Conservation (phyloP, 2,329 filamentous ascomycete species). For the Chrysosporium keratinophilum region DNA sequence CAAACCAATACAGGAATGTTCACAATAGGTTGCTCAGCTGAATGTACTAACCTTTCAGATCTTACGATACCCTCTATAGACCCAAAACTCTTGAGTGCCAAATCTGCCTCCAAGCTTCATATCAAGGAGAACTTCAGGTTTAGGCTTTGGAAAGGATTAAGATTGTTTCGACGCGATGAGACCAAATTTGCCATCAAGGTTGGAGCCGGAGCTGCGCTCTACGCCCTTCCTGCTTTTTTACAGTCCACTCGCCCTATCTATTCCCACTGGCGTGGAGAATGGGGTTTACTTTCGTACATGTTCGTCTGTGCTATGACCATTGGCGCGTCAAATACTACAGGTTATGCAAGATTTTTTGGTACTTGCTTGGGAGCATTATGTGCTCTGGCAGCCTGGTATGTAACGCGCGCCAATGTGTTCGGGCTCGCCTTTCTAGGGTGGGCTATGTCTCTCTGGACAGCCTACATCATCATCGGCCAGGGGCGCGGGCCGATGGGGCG, state of each 20-base stretch:
- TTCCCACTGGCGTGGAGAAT: slow-evolving; percentile 84
- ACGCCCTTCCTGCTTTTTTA: slow-evolving; percentile 81
- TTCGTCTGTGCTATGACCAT: slow-evolving; percentile 97
- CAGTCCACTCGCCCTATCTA: slow-evolving; percentile 68
- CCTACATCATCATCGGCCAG: slow-evolving; percentile 77
- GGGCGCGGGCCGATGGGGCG: slow-evolving; percentile 82
- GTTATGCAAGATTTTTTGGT: slow-evolving; percentile 72
- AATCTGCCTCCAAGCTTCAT: no score
- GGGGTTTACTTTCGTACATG: slow-evolving; percentile 95
- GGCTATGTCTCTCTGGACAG: slow-evolving; percentile 69
- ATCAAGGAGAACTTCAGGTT: slow-evolving; percentile 31
- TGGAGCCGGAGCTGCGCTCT: slow-evolving; percentile 76
- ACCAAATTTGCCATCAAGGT: slow-evolving; percentile 82
- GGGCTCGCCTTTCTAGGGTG: slow-evolving; percentile 72
- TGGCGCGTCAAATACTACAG: slow-evolving; percentile 88
- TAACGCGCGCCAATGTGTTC: slow-evolving; percentile 62
- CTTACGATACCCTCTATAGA: slow-evolving; percentile 15
- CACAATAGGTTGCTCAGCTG: background rate
- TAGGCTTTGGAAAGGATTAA: slow-evolving; percentile 45
- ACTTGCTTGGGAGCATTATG: slow-evolving; percentile 70
- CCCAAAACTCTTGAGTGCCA: background rate
- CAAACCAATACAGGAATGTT: background rate
- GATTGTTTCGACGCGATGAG: slow-evolving; percentile 53
- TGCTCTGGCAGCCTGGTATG: slow-evolving; percentile 67
- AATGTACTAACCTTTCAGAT: slow-evolving; percentile 14